Base-by-base conservation (phyloP, 768 basidiomycete genomes). In the Termitomyces sp. region DNA sequence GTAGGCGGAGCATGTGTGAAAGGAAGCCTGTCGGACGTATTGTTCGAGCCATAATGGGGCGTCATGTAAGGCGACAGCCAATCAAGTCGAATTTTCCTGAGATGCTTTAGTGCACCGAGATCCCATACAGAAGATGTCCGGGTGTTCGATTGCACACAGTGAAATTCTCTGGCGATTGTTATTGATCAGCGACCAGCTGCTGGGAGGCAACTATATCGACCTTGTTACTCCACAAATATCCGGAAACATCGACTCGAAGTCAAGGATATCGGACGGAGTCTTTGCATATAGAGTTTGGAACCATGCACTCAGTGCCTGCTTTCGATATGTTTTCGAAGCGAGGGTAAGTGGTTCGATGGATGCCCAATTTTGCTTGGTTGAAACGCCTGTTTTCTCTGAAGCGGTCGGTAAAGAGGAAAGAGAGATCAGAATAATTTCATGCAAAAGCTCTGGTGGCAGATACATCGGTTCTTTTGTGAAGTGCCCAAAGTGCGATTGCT, bases 401-500 rank as follows among this genome's bases (percentile, higher is more conserved):
- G 35, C n/a, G n/a, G 29, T 34, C 0, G 58, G 49, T 25, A 57
- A 29, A 14, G 48, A n/a, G 25, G 64, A 53, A 16, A 71, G 61
- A 27, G 70, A 40, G 48, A 60, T 53, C 2, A 53, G 52, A n/a
- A 72, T 58, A 16, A 76, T 72, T 61, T 74, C 70, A 42, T 62
- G 57, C 23, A 73, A 57, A 43, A 76, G 68, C 65, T 76, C 75
- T 25, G 61, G 58, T 45, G 75, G 75, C 41, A 75, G 32, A 53
- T 56, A 56, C 61, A 64, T 65, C 25, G 2, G 27, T 16, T 10
- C 4, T 9, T 46, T 16, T 16, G 29, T 29, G 29, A 7, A 29
- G 7, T 29, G 29, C 29, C 3, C 29, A 29, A 29, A 3, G 29
- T 29, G n/a, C n/a, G n/a, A n/a, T 29, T 29, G 4, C 29, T 29